A percentile compares a stretch with the other conserved stretches of the same genome.
Conservation (phyloP, 2,329 filamentous ascomycete species). For the Macrophomina pseudophaseolina region DNA sequence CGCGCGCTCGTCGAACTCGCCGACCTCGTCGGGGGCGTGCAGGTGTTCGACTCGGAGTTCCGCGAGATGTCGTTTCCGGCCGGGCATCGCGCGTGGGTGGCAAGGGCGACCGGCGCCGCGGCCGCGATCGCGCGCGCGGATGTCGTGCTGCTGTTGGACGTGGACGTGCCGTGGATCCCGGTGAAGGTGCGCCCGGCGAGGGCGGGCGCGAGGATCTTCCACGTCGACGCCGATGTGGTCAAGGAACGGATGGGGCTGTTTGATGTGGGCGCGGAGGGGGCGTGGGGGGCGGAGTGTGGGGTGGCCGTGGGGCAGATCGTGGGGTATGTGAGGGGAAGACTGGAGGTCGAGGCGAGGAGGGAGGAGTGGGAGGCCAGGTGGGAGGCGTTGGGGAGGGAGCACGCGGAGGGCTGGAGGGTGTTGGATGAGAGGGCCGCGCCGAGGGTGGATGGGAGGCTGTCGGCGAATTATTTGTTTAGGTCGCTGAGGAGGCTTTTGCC, state of each 20-base stretch:
- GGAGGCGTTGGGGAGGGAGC: neutral
- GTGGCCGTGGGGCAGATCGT: constrained; percentile 49
- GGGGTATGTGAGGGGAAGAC: neutral
- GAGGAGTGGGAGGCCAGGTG: neutral
- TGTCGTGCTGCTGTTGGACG: constrained; percentile 32
- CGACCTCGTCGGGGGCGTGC: constrained; percentile 29
- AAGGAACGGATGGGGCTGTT: constrained; percentile 76
- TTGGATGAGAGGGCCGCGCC: neutral
- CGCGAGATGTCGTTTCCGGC: constrained; percentile 34
- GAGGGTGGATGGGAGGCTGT: constrained; percentile 14
- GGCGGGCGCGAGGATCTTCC: constrained; percentile 61
- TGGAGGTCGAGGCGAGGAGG: neutral
- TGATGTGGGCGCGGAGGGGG: constrained; percentile 67
- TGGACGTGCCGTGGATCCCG: constrained; percentile 35
- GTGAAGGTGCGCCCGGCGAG: constrained; percentile 31
- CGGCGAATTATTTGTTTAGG: constrained; percentile 22
- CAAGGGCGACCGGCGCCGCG: constrained; percentile 30
- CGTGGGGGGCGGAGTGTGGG: constrained; percentile 70
- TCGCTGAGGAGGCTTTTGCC: constrained; percentile 38
- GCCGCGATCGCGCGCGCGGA: constrained; percentile 31
- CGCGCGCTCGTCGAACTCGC: constrained; percentile 30
- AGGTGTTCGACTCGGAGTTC: constrained; percentile 31
- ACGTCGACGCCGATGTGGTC: constrained; percentile 69
- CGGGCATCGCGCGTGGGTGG: constrained; percentile 31
- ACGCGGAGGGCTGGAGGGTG: neutral